Percentiles rank a stretch among this genome's conserved stretches.
Conservation (phyloP, 2,329 filamentous ascomycete genomes). For the Cordyceps cicadae region DNA sequence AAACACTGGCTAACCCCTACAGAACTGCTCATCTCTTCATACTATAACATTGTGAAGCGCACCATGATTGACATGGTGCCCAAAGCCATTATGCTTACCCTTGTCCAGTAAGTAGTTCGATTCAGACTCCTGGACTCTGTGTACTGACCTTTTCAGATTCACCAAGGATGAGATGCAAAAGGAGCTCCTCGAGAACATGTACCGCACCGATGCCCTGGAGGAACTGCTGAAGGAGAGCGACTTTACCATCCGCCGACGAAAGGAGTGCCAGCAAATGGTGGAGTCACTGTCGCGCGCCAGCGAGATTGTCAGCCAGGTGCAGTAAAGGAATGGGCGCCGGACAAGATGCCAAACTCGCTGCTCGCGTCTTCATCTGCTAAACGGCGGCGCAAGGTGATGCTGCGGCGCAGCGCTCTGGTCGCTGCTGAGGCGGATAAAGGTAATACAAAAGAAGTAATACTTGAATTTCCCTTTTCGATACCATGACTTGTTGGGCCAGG, state of each 20-base stretch:
- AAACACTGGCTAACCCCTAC: conserved; percentile 5
- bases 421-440: background rate
- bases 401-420: background rate
- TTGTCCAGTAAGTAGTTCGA: conserved; percentile 68
- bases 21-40: conserved; percentile 93
- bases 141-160: conserved; percentile 45
- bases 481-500: conserved; percentile 23
- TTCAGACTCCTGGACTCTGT: too few relatives aligned
- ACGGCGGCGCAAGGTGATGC: background rate
- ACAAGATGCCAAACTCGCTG: background rate
- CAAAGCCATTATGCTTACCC: conserved; percentile 96
- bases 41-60: conserved; percentile 95
- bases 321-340: conserved; percentile 32
- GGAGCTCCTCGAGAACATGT: conserved; percentile 96
- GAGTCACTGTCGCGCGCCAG: conserved; percentile 82
- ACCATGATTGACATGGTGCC: conserved; percentile 99
- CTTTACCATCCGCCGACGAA: conserved; percentile 87
- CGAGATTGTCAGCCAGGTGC: conserved; percentile 86
- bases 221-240: conserved; percentile 96
- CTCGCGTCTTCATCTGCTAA: background rate
- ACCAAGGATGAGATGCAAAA: conserved; percentile 99
- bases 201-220: conserved; percentile 81
- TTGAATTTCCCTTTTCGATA: conserved; percentile 28
- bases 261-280: conserved; percentile 99
- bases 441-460: conserved; percentile 9